Conservation (phyloP, 108 stramenopile species). For the Schizochytrium sp. region DNA sequence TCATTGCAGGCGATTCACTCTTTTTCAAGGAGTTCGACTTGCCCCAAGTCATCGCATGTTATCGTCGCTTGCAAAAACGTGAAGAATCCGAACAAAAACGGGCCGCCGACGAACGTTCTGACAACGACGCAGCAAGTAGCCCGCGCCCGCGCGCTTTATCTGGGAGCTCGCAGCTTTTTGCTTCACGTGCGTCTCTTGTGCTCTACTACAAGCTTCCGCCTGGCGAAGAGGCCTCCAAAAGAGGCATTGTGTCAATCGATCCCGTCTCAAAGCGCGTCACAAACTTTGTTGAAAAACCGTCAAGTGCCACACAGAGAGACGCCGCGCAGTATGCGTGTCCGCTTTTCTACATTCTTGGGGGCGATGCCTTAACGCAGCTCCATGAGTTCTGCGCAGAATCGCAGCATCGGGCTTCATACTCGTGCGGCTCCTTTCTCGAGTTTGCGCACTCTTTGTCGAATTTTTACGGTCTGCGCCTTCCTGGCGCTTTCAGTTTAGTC, state of each 20-base stretch:
- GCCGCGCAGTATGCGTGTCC: not conserved
- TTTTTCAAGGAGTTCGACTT: not conserved
- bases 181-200: not conserved
- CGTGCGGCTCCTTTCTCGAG: not conserved
- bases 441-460: not conserved
- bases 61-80: not conserved
- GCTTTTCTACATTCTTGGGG: constrained; percentile 4
- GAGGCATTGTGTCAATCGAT: not conserved
- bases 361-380: not conserved
- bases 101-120: not conserved
- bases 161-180: not conserved
- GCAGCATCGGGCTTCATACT: not conserved
- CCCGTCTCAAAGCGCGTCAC: not conserved
- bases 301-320: not conserved
- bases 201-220: not conserved
- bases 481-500: not conserved
- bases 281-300: not conserved
- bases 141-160: not conserved
- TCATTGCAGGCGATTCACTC: not conserved
- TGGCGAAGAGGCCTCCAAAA: not conserved
- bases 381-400: not conserved
- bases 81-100: not conserved
- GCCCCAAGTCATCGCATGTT: not conserved
- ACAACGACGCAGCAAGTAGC: not conserved
- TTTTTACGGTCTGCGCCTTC: not conserved